phyloP scores from a whole-genome alignment of 805 yeast genomes.

The Ogataea angusta region DNA sequence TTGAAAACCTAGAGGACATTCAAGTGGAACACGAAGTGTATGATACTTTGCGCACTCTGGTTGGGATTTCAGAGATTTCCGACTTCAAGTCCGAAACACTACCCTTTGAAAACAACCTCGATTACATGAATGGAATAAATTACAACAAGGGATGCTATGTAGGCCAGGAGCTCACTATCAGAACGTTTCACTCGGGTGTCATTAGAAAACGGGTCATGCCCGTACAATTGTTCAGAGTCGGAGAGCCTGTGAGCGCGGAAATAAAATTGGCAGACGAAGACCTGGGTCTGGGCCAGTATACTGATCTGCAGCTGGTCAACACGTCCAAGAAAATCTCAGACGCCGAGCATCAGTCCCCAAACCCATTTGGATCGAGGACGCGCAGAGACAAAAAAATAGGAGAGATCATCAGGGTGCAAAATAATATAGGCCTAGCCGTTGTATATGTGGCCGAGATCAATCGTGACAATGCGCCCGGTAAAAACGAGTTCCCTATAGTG shows the following conservation, averaged over 20 bases:
- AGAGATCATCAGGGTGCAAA: constrained; percentile 51
- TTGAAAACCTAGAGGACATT: neutral
- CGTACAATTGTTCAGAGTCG: constrained; percentile 37
- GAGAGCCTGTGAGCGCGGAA: constrained; percentile 8
- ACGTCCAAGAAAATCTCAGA: neutral
- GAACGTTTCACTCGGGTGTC: constrained; percentile 80
- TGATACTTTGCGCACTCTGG: constrained; percentile 40
- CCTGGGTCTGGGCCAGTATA: neutral
- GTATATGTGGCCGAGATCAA: constrained; percentile 40
- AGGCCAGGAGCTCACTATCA: constrained; percentile 92
- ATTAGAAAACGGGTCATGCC: constrained; percentile 85
- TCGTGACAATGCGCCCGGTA: constrained; percentile 19
- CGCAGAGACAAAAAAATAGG: constrained; percentile 54
- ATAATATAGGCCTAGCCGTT: constrained; percentile 64
- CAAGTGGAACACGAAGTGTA: constrained; percentile 28
- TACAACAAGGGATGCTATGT: constrained; percentile 93
- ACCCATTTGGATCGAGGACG: constrained; percentile 18
- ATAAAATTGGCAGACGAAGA: constrained; percentile 1
- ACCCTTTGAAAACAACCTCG: constrained; percentile 85
- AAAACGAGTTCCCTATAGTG: constrained; percentile 20
- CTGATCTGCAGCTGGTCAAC: constrained; percentile 21
- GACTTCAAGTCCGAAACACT: constrained; percentile 51
- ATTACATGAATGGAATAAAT: constrained; percentile 76
- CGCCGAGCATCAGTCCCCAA: constrained; percentile 2
- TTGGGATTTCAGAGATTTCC: constrained; percentile 54